These are phyloP conservation scores for Pseudocercospora eumusae DNA, from an alignment of 2,329 filamentous ascomycete genomes.

Conservation along the genomic window DNA sequence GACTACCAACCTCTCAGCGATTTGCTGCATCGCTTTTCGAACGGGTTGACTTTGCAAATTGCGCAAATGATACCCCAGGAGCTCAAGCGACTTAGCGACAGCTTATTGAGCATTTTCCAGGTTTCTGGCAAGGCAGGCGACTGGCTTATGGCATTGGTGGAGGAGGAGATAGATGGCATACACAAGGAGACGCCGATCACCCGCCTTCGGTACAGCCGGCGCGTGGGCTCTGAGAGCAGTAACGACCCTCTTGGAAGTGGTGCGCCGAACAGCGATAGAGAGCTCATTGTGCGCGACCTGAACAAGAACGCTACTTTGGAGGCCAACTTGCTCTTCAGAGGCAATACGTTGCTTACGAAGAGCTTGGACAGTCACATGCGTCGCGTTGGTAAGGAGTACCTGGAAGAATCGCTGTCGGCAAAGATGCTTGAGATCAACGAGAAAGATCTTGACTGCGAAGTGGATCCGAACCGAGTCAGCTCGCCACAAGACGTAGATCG, in stretches of 20 bases:
- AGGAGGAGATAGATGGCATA: constrained; percentile 95
- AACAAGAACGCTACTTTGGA: constrained; percentile 78
- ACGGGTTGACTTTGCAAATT: constrained; percentile 81
- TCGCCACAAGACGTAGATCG: constrained; percentile 71
- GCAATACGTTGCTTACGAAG: constrained; percentile 91
- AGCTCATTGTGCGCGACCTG: constrained; percentile 73
- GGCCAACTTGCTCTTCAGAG: constrained; percentile 90
- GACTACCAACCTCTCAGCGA: constrained; percentile 84
- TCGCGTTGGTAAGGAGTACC: constrained; percentile 85
- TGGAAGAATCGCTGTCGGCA: constrained; percentile 82
- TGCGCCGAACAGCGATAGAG: constrained; percentile 58
- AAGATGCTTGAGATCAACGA: constrained; percentile 89
- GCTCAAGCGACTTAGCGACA: constrained; percentile 77
- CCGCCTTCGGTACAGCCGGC: constrained; percentile 64
- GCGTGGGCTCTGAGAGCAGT: constrained; percentile 69
- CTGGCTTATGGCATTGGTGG: constrained; percentile 90
- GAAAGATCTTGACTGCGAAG: constrained; percentile 87
- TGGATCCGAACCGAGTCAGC: constrained; percentile 79
- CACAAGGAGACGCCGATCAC: constrained; percentile 75
- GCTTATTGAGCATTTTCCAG: constrained; percentile 91
- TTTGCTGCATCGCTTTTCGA: constrained; percentile 79
- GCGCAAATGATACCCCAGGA: constrained; percentile 75
- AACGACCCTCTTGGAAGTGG: constrained; percentile 51
- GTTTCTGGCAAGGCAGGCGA: constrained; percentile 80
- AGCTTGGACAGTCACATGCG: constrained; percentile 95